Evolutionary conservation across 2,329 filamentous ascomycete species (phyloP), one percentile per base, ranked within the genome.

Genomic region (Domatiomyces globalis): DNA sequence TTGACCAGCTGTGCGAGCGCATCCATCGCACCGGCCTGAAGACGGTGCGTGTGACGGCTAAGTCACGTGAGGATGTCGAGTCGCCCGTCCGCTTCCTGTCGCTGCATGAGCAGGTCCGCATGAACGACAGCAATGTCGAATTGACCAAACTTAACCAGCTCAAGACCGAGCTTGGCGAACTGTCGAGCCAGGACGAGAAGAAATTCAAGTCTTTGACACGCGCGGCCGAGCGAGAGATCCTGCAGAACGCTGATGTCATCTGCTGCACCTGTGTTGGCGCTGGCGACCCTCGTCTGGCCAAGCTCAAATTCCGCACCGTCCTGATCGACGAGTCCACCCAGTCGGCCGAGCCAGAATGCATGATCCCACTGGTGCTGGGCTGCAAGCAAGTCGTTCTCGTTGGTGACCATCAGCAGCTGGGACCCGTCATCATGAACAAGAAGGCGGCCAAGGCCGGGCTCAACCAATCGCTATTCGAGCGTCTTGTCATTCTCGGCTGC

Each of bases 361-460:
- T 98, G 87, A 98, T 98, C 61, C 92, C 92, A 17, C 74, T 98
- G 43, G 90, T 98, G 29, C 77, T 98, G 19, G 92, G 92, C 48
- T 98, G 92, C 75, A 98, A 98, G 72, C 92, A 98, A 68, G 88
- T 95, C 48, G 92, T 98, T n/a, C 78, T 98, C 36, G 92, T 98
- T 43, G 92, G 92, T 65, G 92, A 98, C 65, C 92, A 98, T 69
- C 94, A 96, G 69, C 92, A 98, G 67, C 80, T 98, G 58, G 92
- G 92, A 0, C 92, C 92, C 1, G 92, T 98, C 62, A 96, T 98
- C 65, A 98, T 98, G 90, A 98, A 98, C 77, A 98, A 98, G 77
- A 96, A 96, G 71, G 92, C 92, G 12, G 92, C 92, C 55, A 96
- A 96, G 70, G 92, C 92, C 51, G 92, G 92, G 55, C 76, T 98